Base-by-base conservation (phyloP, 768 basidiomycete species). In the Pulveroboletus frians region DNA sequence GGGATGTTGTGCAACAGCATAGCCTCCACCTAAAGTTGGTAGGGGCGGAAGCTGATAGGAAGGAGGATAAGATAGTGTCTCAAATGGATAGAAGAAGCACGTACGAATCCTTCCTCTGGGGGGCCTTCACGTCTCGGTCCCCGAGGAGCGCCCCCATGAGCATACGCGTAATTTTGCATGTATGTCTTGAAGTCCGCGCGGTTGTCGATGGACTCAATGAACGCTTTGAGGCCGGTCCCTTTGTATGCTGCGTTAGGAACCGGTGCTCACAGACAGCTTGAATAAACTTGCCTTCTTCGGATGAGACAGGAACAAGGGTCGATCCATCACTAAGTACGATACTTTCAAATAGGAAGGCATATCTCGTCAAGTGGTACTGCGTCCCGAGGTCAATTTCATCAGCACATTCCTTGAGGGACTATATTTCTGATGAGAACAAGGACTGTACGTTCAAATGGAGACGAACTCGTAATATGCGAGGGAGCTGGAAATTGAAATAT, bases 301-400 rank as follows among this genome's bases (percentile, higher is more conserved):
- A 68, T 37, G 77, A 69, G 3, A 91, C 84, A 37, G 90, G 82
- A 29, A 83, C 80, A 20, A 99, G 70, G 2, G 88, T 88, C 1
- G 84, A 78, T 2, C 92, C 96, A 52, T 99, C 96, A 57, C 81
- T 87, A 17, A 98, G 73, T 3, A 96, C 78, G 21, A 89, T 85
- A 58, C 85, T 89, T 68, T 99, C 96, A 59, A 88, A 94, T 20
- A 98, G 72, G 71, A 92, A 98, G 1, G 92, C 89, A 66, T 96
- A 98, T 68, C 94, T 79, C 1, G 92, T 87, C 40, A 98, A 74
- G 68, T 98, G 95, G 67, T 97, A 99, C 69, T 98, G 95, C 4
- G 91, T 93, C n/a, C 94, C 96, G 38, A 96, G 75, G 66, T 99
- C 96, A 46, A 97, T 83, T 69, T 99, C 96, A 60, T 97, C 95